Evolutionary conservation across 345 rosid genomes (phyloP).

Genomic region (Arabidopsis suecica): DNA sequence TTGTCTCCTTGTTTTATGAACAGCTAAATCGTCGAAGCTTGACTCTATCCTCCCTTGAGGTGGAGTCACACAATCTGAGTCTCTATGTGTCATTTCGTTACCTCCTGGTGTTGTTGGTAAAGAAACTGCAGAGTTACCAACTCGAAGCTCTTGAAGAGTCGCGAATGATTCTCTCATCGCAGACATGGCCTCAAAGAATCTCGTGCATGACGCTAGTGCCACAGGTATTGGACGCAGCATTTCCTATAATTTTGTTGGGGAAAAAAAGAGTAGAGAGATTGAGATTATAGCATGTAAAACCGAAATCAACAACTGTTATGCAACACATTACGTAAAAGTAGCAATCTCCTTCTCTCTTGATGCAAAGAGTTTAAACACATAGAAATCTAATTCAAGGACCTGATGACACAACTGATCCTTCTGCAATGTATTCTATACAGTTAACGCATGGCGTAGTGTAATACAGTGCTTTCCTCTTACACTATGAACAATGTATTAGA

Average conservation of each 20-base stretch:
- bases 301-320: not conserved
- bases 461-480: constrained; percentile 22
- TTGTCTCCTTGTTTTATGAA: constrained; percentile 52
- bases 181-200: constrained; percentile 98
- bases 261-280: not conserved
- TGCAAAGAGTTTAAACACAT: not conserved
- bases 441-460: constrained; percentile 7
- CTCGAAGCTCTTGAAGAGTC: constrained; percentile 84
- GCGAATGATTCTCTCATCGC: constrained; percentile 99
- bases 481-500: constrained; percentile 7
- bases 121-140: constrained; percentile 65
- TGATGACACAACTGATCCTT: constrained; percentile 12
- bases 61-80: constrained; percentile 69
- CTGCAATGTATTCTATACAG: not conserved
- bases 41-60: constrained; percentile 74
- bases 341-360: constrained; percentile 8
- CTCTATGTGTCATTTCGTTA: constrained; percentile 52
- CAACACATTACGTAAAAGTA: constrained; percentile 3
- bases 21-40: constrained; percentile 66
- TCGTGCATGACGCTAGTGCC: constrained; percentile 96
- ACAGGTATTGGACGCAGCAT: constrained; percentile 99
- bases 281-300: not conserved
- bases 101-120: constrained; percentile 65
- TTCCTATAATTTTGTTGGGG: constrained; percentile 55
- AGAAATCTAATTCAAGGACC: not conserved